phyloP scores from a whole-genome alignment of 2,329 filamentous ascomycete genomes.

The Aspergillus transmontanensis region DNA sequence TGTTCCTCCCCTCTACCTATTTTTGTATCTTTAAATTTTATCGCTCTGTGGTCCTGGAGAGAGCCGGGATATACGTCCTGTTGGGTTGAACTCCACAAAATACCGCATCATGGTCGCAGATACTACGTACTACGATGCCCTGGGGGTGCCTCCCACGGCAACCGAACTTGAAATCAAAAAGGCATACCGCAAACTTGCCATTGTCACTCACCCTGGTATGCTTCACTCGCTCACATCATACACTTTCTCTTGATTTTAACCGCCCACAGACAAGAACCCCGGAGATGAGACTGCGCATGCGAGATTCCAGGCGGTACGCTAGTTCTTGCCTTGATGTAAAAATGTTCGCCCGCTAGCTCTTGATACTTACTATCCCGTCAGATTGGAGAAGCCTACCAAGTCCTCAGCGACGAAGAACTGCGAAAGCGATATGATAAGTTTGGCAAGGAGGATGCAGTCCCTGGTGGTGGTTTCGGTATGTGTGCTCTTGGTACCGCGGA shows the following conservation, averaged over 20 bases:
- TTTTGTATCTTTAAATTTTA: neutral
- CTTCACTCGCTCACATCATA: neutral
- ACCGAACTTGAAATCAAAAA: conserved; percentile 95
- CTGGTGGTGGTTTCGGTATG: conserved; percentile 82
- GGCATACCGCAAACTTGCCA: conserved; percentile 91
- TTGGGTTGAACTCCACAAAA: neutral
- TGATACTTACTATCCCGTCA: conserved; percentile 28
- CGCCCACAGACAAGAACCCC: conserved; percentile 83
- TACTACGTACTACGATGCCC: conserved; percentile 83
- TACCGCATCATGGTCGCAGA: conserved; percentile 74
- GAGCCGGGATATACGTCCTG: conserved; percentile 5
- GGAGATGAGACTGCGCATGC: conserved; percentile 91
- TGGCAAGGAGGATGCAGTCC: conserved; percentile 92
- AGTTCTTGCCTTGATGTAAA: neutral
- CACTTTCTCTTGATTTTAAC: conserved; percentile 12
- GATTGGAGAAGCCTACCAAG: conserved; percentile 71
- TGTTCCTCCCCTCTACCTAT: neutral
- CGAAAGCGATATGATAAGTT: conserved; percentile 94
- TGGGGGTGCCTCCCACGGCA: conserved; percentile 82
- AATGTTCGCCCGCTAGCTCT: neutral
- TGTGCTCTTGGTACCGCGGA: neutral
- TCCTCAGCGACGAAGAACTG: conserved; percentile 84
- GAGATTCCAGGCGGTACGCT: conserved; percentile 82
- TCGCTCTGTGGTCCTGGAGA: conserved; percentile 1
- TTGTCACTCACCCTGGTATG: conserved; percentile 83